phyloP scores from a whole-genome alignment of 164 flowering plant genomes.

The Nelumbo lutea region DNA sequence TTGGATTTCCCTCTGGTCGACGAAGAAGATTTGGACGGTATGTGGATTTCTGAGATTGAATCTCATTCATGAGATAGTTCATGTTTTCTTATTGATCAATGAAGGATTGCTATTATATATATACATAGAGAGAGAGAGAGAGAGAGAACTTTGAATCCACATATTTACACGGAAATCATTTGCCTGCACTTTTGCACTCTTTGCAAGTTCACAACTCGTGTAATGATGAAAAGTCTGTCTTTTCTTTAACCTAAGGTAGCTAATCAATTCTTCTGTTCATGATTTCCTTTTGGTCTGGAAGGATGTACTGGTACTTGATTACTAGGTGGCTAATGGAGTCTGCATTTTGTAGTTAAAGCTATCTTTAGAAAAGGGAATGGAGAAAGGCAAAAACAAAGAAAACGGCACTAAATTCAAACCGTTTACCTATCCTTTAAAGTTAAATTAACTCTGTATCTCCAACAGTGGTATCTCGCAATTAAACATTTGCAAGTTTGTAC shows the following conservation, averaged over 20 bases:
- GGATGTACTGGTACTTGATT: too few relatives aligned
- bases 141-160: not conserved
- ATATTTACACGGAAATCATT: not conserved
- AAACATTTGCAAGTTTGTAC: too few relatives aligned
- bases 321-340: not conserved
- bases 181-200: not conserved
- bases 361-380: not conserved
- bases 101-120: not conserved
- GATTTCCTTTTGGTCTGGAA: not conserved
- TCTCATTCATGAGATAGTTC: not conserved
- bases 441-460: too few relatives aligned
- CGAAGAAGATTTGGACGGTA: constrained; percentile 86
- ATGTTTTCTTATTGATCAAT: not conserved
- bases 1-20: constrained; percentile 87
- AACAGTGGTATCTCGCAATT: too few relatives aligned
- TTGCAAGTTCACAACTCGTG: not conserved
- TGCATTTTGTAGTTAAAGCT: not conserved
- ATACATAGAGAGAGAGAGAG: not conserved
- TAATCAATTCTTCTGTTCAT: not conserved
- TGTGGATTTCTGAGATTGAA: not conserved
- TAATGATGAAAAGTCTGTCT: not conserved
- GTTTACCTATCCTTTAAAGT: too few relatives aligned
- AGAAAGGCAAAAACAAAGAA: too few relatives aligned
- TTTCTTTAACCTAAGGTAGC: not conserved
- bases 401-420: too few relatives aligned